Conservation (phyloP, 192 early-diverging fungal genomes). For the Oehlia diaphana region DNA sequence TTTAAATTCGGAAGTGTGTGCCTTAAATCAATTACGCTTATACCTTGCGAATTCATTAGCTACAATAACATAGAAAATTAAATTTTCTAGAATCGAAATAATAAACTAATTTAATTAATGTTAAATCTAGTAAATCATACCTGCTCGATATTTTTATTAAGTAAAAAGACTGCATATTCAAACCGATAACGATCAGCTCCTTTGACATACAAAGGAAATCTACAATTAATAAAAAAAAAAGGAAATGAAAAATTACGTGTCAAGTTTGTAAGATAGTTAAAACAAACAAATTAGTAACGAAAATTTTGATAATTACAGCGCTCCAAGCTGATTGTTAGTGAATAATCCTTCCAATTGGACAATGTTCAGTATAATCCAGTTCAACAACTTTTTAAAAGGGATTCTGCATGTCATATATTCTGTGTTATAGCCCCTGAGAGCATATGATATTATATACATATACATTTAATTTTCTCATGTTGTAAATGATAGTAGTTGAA, state of each 20-base stretch:
- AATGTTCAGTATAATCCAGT: slow-evolving; percentile 11
- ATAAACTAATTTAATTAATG: not conserved
- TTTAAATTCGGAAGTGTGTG: slow-evolving; percentile 73
- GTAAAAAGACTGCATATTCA: slow-evolving; percentile 80
- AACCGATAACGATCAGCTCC: slow-evolving; percentile 68
- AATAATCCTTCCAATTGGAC: slow-evolving; percentile 8
- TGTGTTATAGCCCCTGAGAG: slow-evolving; percentile 14
- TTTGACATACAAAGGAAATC: slow-evolving; percentile 74
- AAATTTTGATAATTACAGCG: slow-evolving; percentile 29
- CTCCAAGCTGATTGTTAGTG: slow-evolving; percentile 33
- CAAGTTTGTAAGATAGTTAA: not conserved
- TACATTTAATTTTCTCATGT: not conserved
- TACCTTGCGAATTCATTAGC: slow-evolving; percentile 67
- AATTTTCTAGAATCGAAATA: not conserved
- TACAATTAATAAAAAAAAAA: slow-evolving; percentile 32
- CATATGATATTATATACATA: not conserved
- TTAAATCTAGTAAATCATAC: slow-evolving; percentile 34
- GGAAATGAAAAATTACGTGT: not conserved
- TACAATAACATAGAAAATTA: slow-evolving; percentile 33
- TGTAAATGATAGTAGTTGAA: not conserved
- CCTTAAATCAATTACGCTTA: slow-evolving; percentile 66
- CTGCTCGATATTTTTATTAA: slow-evolving; percentile 89
- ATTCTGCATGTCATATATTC: slow-evolving; percentile 3
- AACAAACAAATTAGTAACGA: not conserved
- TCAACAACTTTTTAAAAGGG: slow-evolving; percentile 4